Evolutionary conservation across 1,139 yeast species (phyloP).

Genomic region (Blastobotrys malaysiensis): DNA sequence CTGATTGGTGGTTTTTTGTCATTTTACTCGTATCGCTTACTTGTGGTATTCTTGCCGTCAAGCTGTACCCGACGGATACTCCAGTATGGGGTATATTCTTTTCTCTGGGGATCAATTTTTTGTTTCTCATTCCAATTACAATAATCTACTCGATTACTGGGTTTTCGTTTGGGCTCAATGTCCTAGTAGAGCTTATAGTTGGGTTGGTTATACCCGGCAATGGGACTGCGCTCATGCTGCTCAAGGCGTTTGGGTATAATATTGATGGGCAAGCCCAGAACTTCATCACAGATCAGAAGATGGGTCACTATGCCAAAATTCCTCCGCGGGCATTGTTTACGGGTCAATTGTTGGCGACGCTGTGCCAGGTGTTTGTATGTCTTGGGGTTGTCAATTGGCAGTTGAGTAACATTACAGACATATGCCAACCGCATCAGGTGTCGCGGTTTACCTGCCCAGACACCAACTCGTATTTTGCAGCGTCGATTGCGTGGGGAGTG

Average conservation of each 20-base stretch:
- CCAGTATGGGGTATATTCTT: constrained; percentile 55
- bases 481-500: constrained; percentile 60
- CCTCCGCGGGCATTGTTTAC: constrained; percentile 58
- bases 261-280: constrained; percentile 56
- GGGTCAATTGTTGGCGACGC: constrained; percentile 45
- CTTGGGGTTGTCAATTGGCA: constrained; percentile 50
- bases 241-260: constrained; percentile 56
- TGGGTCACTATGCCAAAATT: constrained; percentile 52
- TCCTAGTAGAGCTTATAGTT: constrained; percentile 53
- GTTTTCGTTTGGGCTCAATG: constrained; percentile 49
- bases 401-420: constrained; percentile 34
- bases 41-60: constrained; percentile 45
- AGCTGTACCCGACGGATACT: constrained; percentile 41
- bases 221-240: constrained; percentile 53
- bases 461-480: constrained; percentile 43
- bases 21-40: constrained; percentile 46
- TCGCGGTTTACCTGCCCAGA: constrained; percentile 35
- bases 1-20: constrained; percentile 52
- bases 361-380: constrained; percentile 37
- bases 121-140: constrained; percentile 49
- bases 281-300: constrained; percentile 50
- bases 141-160: constrained; percentile 49
- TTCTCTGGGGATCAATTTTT: constrained; percentile 48
- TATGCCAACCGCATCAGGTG: constrained; percentile 24
- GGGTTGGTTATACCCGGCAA: constrained; percentile 64